Evolutionary conservation across 2,329 filamentous ascomycete genomes (phyloP), one percentile per base, ranked within the genome.

Genomic region (Nakataea oryzae): DNA sequence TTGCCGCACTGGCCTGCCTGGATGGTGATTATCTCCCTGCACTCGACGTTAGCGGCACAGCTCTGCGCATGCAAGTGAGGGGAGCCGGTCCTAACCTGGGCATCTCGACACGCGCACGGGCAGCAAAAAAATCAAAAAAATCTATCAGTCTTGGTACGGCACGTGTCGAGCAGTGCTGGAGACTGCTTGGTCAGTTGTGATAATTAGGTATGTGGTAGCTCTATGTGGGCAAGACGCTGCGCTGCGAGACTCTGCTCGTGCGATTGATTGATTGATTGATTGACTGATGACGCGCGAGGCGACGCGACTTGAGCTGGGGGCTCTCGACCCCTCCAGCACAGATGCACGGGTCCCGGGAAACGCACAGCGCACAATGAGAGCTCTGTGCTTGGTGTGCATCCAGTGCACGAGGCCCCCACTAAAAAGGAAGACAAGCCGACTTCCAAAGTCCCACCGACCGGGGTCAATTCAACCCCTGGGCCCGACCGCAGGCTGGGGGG

Each of bases 1-100:
- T 97, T 97, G 84, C 93, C 95, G 83, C 95, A 97, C 78, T 97
- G 95, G 84, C 95, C 95, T 67, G 96, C 93, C 79, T 99, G 95
- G 70, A 99, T 89, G 65, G 96, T 99, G 77, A 99, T 99, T 71
- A 99, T 99, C 85, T 99, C 95, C 78, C 95, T 97, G 69, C 1
- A 62, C 21, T 24, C 13, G 3, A 27, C 9, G 64, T 70, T 56
- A 69, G 64, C 57, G 41, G 41, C 41, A 24, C 21, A n/a, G 41
- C 41, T 50, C 41, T n/a, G 41, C 7, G 21, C 34, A 50, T 50
- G 41, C 41, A 50, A 50, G 24, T 13, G 6, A 13, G 41, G 21
- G 17, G 13, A 8, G 41, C 41, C 30, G 27, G 21, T 13, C 54
- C 57, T 6, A 70, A 74, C 73, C 73, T 74, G 55, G 73, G 73